Evolutionary conservation across 768 basidiomycete genomes (phyloP), one percentile per base, ranked within the genome.

Genomic region (Dioszegia aurantiaca): DNA sequence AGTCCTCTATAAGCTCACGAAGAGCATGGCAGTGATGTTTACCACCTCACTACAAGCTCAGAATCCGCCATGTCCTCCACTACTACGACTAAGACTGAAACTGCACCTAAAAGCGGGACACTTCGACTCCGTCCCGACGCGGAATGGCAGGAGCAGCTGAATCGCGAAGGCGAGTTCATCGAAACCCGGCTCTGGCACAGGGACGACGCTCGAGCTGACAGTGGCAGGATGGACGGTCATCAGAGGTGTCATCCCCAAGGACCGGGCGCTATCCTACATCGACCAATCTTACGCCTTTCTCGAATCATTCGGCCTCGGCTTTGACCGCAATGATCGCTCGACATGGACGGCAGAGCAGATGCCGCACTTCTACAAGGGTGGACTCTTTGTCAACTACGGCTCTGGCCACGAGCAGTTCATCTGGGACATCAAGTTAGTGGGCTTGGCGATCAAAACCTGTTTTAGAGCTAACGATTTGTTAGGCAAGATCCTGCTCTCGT

Each of bases 281-380:
- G 58, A 65, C 23, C 48, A 60, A n/a, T 53, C 60, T 5, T 62
- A 71, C 28, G 61, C 55, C 4, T 76, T 65, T 65, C 49, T 76
- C 47, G 75, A 76, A 52, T 45, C 45, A 19, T 70, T 71, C 27
- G 62, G 60, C 0, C 43, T 65, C 9, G 75, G 75, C 9, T 77
- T 68, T 64, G 67, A 75, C 47, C 61, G 74, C 30, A 62, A 72
- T 42, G 70, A 74, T 41, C 62, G 59, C 12, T 51, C 58, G 3
- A 76, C 74, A 3, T 65, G 67, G 64, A 60, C 53, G 12, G 43
- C 46, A 46, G 68, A 68, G 9, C 60, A 64, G 51, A 61, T 75
- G 17, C 72, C 61, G 60, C 42, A 55, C 42, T 33, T 54, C 57
- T 30, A 47, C 48, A 31, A 58, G 48, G n/a, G 58, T 60, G 31